These are phyloP conservation scores for Symbiotaphrina buchneri DNA, from an alignment of 495 filamentous ascomycete genomes.

Conservation along the genomic window DNA sequence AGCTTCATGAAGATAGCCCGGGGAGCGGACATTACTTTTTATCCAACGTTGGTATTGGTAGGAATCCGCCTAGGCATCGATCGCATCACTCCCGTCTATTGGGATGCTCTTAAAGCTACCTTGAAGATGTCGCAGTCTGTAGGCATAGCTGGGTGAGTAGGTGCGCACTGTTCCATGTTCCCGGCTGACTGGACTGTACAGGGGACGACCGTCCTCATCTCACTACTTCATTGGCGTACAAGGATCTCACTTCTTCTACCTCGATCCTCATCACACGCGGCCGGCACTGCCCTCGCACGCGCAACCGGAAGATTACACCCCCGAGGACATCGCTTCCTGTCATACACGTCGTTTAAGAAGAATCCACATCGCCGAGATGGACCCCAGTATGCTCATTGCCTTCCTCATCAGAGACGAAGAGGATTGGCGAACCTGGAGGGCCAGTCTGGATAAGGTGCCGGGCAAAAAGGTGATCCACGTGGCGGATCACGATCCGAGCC, in stretches of 20 bases:
- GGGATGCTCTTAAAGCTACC: constrained; percentile 62
- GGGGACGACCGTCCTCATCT: constrained; percentile 80
- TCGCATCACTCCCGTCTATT: constrained; percentile 78
- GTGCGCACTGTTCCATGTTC: not conserved
- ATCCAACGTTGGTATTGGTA: constrained; percentile 72
- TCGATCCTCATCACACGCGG: constrained; percentile 75
- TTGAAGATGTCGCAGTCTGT: constrained; percentile 76
- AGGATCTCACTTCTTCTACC: constrained; percentile 72
- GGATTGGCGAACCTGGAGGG: constrained; percentile 71
- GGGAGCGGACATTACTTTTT: constrained; percentile 35
- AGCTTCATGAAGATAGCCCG: constrained; percentile 55
- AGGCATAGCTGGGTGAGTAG: constrained; percentile 76
- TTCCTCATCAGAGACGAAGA: constrained; percentile 66
- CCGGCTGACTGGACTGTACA: constrained; percentile 11
- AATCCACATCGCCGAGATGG: constrained; percentile 78
- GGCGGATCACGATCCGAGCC: constrained; percentile 34
- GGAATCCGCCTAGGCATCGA: constrained; percentile 83
- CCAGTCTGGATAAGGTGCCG: constrained; percentile 36
- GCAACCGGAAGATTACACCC: constrained; percentile 27
- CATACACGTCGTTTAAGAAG: constrained; percentile 70
- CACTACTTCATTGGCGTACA: constrained; percentile 98
- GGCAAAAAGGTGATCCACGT: constrained; percentile 78
- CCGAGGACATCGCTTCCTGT: constrained; percentile 58
- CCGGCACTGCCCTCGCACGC: constrained; percentile 35
- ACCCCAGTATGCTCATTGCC: constrained; percentile 96